Conservation (phyloP, 2,329 filamentous ascomycete species). For the Paecilomyces sp. region DNA sequence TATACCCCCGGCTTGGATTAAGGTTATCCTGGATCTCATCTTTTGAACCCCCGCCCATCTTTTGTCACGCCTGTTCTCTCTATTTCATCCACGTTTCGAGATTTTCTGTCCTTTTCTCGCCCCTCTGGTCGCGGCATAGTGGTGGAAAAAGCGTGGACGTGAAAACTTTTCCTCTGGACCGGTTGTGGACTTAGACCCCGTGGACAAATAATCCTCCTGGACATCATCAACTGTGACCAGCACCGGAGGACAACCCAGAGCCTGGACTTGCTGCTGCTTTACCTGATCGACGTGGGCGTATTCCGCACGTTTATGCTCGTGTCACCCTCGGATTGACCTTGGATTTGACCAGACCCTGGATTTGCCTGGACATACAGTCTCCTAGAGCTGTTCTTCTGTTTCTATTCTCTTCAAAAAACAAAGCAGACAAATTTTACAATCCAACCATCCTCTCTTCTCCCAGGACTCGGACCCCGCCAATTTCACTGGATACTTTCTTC, state of each 20-base stretch:
- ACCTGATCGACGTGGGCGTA: not conserved
- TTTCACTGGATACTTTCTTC: constrained; percentile 4
- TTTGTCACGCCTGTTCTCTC: constrained; percentile 21
- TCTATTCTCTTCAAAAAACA: constrained; percentile 9
- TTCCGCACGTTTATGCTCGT: not conserved
- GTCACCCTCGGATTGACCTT: constrained; percentile 12
- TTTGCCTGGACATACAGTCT: constrained; percentile 13
- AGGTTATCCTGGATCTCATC: not conserved
- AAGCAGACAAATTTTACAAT: not conserved
- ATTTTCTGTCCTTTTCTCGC: constrained; percentile 15
- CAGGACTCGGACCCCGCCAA: constrained; percentile 8
- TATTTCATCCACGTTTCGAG: constrained; percentile 8
- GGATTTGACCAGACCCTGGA: constrained; percentile 12
- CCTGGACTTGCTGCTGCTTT: not conserved
- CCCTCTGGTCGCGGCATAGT: constrained; percentile 1
- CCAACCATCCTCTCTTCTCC: constrained; percentile 9
- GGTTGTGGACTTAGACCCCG: not conserved
- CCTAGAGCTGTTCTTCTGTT: constrained; percentile 17
- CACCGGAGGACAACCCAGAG: not conserved
- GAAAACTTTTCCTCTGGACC: not conserved
- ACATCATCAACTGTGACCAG: not conserved
- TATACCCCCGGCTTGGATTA: not conserved
- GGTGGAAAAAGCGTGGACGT: not conserved
- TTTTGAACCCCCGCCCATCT: not conserved
- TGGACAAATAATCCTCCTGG: not conserved